A percentile compares a stretch with the other conserved stretches of the same genome.
phyloP scores from a whole-genome alignment of 1,139 yeast genomes.

The Hyphopichia buzzinii region DNA sequence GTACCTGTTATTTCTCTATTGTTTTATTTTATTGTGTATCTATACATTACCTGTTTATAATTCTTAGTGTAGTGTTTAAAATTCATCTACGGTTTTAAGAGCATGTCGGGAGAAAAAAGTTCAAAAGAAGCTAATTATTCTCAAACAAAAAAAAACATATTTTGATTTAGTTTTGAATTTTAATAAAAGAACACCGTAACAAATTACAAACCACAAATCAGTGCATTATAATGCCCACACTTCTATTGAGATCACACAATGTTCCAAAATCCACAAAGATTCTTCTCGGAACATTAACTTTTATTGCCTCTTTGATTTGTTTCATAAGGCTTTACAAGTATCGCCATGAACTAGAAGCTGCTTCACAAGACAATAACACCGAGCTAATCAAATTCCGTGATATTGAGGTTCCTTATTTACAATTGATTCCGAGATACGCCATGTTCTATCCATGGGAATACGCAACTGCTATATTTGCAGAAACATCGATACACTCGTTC shows the following conservation, averaged over 20 bases:
- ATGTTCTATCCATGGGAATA: slow-evolving; percentile 73
- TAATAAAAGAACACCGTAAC: too few species aligned
- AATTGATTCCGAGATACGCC: slow-evolving; percentile 65
- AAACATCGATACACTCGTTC: slow-evolving; percentile 53
- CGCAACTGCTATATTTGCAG: slow-evolving; percentile 71
- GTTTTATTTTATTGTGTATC: neutral
- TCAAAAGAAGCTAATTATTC: too few species aligned
- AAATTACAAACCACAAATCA: too few species aligned
- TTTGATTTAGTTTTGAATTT: too few species aligned
- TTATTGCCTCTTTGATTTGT: slow-evolving; percentile 25
- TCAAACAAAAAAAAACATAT: too few species aligned
- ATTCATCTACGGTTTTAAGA: too few species aligned
- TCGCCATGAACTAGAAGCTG: slow-evolving; percentile 13
- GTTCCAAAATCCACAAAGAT: slow-evolving; percentile 29
- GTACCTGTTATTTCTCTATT: neutral
- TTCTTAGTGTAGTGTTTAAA: neutral
- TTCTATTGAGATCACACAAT: slow-evolving; percentile 6
- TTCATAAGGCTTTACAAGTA: slow-evolving; percentile 30
- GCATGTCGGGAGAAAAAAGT: too few species aligned
- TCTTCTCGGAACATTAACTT: slow-evolving; percentile 22
- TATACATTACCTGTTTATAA: neutral
- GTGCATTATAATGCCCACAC: neutral
- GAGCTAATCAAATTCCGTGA: slow-evolving; percentile 24
- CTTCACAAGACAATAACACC: slow-evolving; percentile 38
- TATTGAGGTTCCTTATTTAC: slow-evolving; percentile 59